A percentile compares a stretch with the other conserved stretches of the same genome.
phyloP scores from a whole-genome alignment of 73 alveolate species.

The Tetrahymena elliotti region DNA sequence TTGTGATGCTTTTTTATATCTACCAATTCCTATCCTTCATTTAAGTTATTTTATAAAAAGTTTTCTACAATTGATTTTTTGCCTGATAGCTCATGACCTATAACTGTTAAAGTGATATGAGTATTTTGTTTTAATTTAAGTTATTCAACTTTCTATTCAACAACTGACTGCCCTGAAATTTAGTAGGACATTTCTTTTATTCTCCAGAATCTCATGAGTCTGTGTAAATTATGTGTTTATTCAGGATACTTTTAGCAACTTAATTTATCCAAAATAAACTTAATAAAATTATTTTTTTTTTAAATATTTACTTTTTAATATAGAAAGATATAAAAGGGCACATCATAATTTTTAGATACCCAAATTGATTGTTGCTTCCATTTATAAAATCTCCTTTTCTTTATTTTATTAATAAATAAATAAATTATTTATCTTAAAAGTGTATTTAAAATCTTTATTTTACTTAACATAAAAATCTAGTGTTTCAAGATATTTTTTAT shows the following conservation, averaged over 20 bases:
- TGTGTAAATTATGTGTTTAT: background rate
- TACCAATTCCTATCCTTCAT: background rate
- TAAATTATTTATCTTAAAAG: background rate
- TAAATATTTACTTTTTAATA: background rate
- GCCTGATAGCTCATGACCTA: background rate
- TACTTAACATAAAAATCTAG: background rate
- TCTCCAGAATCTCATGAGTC: background rate
- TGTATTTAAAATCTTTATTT: background rate
- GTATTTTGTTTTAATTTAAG: background rate
- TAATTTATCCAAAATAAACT: background rate
- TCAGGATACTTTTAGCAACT: background rate
- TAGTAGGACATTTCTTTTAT: background rate
- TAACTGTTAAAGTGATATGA: background rate
- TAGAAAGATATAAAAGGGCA: background rate
- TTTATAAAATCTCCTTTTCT: background rate
- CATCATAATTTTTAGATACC: background rate
- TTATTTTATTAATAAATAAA: background rate
- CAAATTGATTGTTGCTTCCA: background rate
- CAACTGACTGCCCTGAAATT: background rate
- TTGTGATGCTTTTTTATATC: background rate
- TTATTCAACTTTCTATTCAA: background rate
- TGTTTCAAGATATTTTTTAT: background rate
- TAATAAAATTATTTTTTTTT: background rate
- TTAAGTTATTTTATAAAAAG: background rate
- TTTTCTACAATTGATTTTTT: background rate